A percentile compares a stretch with the other conserved stretches of the same genome.
Evolutionary conservation across 345 rosid species (phyloP).

Genomic region (Streptanthus diversifolius): DNA sequence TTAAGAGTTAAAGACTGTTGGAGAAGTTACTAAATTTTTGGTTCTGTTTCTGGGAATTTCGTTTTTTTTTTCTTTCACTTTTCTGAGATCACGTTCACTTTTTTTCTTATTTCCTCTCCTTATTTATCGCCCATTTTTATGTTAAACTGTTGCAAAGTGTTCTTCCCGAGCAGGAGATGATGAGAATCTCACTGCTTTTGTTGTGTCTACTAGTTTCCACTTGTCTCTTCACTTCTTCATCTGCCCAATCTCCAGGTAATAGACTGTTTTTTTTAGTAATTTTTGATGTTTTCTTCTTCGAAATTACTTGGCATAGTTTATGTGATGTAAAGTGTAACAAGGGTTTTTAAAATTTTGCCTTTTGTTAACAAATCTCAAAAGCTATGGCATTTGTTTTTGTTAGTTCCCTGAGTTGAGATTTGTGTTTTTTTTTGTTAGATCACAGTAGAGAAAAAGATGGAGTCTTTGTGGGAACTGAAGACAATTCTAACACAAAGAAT

Average conservation of each 20-base stretch:
- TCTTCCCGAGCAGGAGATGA: slow-evolving; percentile 46
- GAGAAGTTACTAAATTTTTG: background rate
- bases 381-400: background rate
- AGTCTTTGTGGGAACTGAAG: background rate
- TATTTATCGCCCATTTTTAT: slow-evolving; percentile 17
- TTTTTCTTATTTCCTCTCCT: background rate
- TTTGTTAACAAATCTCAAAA: background rate
- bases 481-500: background rate
- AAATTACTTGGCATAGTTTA: background rate
- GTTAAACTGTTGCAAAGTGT: slow-evolving; percentile 26
- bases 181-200: slow-evolving; percentile 38
- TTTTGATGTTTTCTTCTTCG: background rate
- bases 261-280: background rate
- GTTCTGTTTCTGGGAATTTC: slow-evolving; percentile 14
- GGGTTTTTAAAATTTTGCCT: background rate
- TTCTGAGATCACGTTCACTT: slow-evolving; percentile 16
- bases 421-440: slow-evolving; percentile 6
- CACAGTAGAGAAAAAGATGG: background rate
- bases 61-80: background rate
- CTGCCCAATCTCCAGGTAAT: slow-evolving; percentile 69
- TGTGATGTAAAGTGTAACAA: background rate
- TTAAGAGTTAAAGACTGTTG: background rate
- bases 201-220: slow-evolving; percentile 33
- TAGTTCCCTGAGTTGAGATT: background rate
- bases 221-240: slow-evolving; percentile 40